Evolutionary conservation across 2,329 filamentous ascomycete genomes (phyloP), one percentile per base, ranked within the genome.

Genomic region (Sclerotinia subarctica): DNA sequence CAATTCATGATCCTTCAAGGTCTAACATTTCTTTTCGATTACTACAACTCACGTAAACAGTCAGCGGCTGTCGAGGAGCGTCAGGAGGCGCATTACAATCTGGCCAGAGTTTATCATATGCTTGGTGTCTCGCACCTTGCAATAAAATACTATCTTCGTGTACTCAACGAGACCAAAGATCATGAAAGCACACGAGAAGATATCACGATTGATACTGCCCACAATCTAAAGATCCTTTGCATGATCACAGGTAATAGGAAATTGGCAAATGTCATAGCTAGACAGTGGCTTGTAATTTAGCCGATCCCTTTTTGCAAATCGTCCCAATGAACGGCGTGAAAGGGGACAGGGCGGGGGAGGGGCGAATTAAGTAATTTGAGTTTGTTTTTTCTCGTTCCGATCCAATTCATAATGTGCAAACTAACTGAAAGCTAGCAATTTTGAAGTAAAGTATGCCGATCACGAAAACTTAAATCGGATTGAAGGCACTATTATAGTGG

Each of bases 1-100:
- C 94, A 98, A 76, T 94, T 92, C 76, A 86, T 93, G 52, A 88
- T 97, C 53, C 84, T 92, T 71, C 94, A 98, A 77, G 95, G 93
- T 0, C 84, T 97, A 63, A 83, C 89, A 0, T 97, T 97, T 74
- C 80, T 98, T 68, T 86, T 89, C 68, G 82, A 87, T 47, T 96
- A 96, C 79, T 89, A 91, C 72, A 82, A 87, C 76, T 86, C 35
- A 29, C 84, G 90, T 35, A 81, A 80, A 3, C 73, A 75, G 11
- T 77, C 78, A 46, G 57, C 72, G 3, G 66, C 70, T 51, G 68
- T 78, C 69, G 78, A 81, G 69, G 77, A 89, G 73, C 79, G 82
- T 60, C 90, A 92, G 76, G 93, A 96, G 78, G 91, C 91, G 10
- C 89, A 92, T 75, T 96, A 90, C 80, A 96, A 96, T 74, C 83